Evolutionary conservation across 2,329 filamentous ascomycete genomes (phyloP), one percentile per base, ranked within the genome.

Genomic region (Paracamarosporium sp.): DNA sequence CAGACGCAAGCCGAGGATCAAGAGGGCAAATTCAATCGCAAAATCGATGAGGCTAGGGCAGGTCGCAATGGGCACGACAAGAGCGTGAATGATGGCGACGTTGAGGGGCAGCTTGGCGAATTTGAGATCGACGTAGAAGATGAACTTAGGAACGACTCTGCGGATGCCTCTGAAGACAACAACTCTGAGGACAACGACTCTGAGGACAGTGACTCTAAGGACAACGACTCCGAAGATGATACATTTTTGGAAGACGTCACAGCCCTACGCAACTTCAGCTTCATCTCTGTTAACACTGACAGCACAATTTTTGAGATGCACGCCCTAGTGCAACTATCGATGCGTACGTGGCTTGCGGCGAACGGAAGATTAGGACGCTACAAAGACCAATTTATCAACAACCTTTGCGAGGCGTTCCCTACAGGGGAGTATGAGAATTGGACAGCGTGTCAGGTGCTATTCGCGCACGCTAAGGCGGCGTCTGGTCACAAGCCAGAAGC

Each of bases 261-360:
- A 17, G 43, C 33, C 5, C 45, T 67, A 17, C 56, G 46, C 2
- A 53, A 55, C 46, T 64, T 62, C 55, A 63, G 55, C 25, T 60
- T 67, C 28, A 50, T 67, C 24, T 35, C 45, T 33, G 36, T 50
- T 17, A 46, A 25, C n/a, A 45, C 47, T 13, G 50, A 47, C 22
- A 40, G 28, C 4, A 35, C 27, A 0, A 38, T 3, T 6, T 59
- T 60, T 35, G 50, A 59, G 45, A 54, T 63, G 50, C 60, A 63
- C 40, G 40, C 25, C 12, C 53, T 65, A 9, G 60, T 67, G 33
- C 60, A 62, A 45, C 52, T 57, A 43, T 24, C 60, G 13, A 59
- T 50, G 24, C 50, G 53, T 3, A 55, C 8, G 28, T 62, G 56
- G 59, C 54, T 62, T 20, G 24, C 53, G 13, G 50, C 41, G 28